These are phyloP conservation scores for Leccinum huronense DNA, from an alignment of 1,284 basidiomycete species.

Conservation along the genomic window DNA sequence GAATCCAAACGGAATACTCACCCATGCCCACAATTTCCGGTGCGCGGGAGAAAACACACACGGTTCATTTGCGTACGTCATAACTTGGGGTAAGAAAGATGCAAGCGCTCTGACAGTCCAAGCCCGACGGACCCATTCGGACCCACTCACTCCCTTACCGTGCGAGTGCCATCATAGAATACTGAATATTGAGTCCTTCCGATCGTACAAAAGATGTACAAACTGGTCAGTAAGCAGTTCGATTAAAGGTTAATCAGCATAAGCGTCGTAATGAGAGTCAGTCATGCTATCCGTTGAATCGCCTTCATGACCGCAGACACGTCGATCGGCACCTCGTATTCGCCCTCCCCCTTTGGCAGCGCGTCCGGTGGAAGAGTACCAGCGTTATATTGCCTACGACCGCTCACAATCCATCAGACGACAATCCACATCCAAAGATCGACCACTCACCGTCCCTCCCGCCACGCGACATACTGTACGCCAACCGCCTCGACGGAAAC, in stretches of 20 bases:
- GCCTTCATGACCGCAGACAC: conserved; percentile 44
- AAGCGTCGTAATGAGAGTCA: background rate
- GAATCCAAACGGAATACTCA: background rate
- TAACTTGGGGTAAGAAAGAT: background rate
- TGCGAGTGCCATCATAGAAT: background rate
- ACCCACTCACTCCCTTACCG: background rate
- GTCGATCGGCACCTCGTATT: conserved; percentile 51
- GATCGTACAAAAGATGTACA: background rate
- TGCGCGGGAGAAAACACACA: background rate
- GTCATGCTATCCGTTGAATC: conserved; percentile 33
- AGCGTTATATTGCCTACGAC: conserved; percentile 12
- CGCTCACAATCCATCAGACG: background rate
- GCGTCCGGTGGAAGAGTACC: conserved; percentile 40
- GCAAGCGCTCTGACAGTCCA: background rate
- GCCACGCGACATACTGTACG: conserved; percentile 76
- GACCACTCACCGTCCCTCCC: conserved; percentile 51
- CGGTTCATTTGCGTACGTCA: background rate
- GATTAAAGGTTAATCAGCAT: background rate
- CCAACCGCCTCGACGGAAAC: conserved; percentile 61
- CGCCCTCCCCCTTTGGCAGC: conserved; percentile 41
- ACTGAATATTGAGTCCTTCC: background rate
- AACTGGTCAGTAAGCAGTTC: background rate
- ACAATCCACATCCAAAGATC: background rate
- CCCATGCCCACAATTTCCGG: background rate
- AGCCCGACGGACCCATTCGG: no score